These are phyloP conservation scores for Penicillium pancosmium DNA, from an alignment of 495 filamentous ascomycete genomes.

Conservation along the genomic window DNA sequence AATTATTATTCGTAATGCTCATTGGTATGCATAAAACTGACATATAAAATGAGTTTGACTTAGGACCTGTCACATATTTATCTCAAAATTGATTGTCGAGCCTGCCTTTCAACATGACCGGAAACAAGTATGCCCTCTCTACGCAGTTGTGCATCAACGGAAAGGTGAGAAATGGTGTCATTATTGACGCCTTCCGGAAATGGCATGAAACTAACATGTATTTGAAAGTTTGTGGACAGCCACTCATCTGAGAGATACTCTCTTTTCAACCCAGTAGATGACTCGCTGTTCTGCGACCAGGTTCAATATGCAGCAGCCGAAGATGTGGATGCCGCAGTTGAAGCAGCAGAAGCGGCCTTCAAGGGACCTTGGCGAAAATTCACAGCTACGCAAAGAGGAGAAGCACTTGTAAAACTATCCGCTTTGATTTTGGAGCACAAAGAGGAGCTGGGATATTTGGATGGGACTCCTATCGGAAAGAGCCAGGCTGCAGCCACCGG, in stretches of 20 bases:
- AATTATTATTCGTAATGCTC: too few relatives aligned
- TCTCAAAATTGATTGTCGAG: background rate
- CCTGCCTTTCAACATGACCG: background rate
- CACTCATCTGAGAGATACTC: background rate
- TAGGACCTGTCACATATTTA: background rate
- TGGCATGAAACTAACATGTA: background rate
- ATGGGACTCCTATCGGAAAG: background rate
- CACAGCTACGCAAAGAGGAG: background rate
- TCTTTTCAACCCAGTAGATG: background rate
- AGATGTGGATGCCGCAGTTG: background rate
- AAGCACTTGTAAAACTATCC: background rate
- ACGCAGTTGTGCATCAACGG: conserved; percentile 1
- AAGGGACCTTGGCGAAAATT: background rate
- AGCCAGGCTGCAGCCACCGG: background rate
- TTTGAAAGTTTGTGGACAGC: background rate
- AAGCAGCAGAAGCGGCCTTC: background rate
- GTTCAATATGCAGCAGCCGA: conserved; percentile 2
- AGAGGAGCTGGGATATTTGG: background rate
- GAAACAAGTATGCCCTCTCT: background rate
- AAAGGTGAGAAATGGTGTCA: background rate
- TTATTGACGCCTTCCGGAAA: background rate
- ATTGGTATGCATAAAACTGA: too few relatives aligned
- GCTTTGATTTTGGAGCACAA: background rate
- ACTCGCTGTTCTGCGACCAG: background rate
- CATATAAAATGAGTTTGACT: too few relatives aligned